phyloP scores from a whole-genome alignment of 2,329 filamentous ascomycete species.

The Verticillium albo-atrum region DNA sequence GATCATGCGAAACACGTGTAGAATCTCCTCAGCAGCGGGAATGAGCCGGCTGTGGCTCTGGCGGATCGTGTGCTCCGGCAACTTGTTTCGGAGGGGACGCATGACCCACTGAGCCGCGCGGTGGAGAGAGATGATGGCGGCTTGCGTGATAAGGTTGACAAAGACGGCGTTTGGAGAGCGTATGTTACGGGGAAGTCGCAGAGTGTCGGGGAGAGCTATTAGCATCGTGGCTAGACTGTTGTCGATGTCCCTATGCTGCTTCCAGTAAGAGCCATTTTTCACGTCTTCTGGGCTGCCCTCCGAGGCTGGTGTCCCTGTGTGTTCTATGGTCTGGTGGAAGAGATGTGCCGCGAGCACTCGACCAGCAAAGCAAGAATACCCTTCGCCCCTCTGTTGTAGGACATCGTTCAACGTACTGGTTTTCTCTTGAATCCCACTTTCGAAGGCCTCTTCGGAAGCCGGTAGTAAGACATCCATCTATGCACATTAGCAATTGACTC shows the following conservation, averaged over 20 bases:
- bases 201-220: constrained; percentile 51
- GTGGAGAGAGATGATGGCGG: constrained; percentile 64
- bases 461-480: constrained; percentile 58
- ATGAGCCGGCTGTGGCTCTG: constrained; percentile 64
- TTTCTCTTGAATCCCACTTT: constrained; percentile 47
- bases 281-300: not conserved
- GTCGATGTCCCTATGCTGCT: constrained; percentile 49
- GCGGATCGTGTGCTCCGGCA: constrained; percentile 51
- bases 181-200: constrained; percentile 54
- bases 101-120: constrained; percentile 28
- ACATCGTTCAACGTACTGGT: constrained; percentile 47
- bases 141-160: constrained; percentile 66
- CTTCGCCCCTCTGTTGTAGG: constrained; percentile 36
- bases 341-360: constrained; percentile 51
- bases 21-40: constrained; percentile 62
- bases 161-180: constrained; percentile 60
- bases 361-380: constrained; percentile 50
- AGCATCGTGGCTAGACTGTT: constrained; percentile 57
- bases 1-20: constrained; percentile 64
- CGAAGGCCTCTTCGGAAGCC: constrained; percentile 55
- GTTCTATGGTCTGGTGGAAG: constrained; percentile 57
- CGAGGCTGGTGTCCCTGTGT: not conserved
- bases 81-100: constrained; percentile 26
- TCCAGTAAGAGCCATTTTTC: not conserved
- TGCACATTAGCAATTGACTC: not conserved